Base-by-base conservation (phyloP, 2,329 filamentous ascomycete genomes). In the Lasiodiplodia hormozganensis region DNA sequence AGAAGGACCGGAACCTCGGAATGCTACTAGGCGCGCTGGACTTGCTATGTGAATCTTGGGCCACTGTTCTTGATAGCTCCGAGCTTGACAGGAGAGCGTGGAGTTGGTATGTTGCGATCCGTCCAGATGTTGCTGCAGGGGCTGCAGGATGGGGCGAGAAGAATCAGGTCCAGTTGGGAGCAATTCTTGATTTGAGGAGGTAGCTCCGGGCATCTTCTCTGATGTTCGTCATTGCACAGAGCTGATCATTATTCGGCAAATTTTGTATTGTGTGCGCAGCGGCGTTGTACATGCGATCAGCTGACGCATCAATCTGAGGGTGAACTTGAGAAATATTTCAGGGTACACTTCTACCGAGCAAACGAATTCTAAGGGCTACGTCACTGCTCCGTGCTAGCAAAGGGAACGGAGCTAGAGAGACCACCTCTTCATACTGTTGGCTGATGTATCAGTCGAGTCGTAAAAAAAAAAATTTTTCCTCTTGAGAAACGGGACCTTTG, bases 91-190 rank as follows among this genome's bases (percentile, higher is more conserved):
- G 85, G 70, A 86, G 89, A 69, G 92, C 92, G 21, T 96, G 93
- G 92, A 82, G 82, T 12, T 97, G 93, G 93, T 97, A 97, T 78
- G 83, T 91, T 1, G 85, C 87, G 25, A 88, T 94, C 23, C 84
- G 94, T 70, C 93, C 93, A 0, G 89, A 92, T 23, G 91, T 97
- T 2, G 89, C 92, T 69, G 81, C 85, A 68, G 94, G 93, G 0
- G 87, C 88, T 58, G 87, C 88, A 23, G 93, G 94, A 1, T 97
- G 93, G 93, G 93, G 93, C 34, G 91, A 90, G 14, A 96, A 95
- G 78, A 92, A 91, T 1, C 81, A 83, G 66, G 82, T 97, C 34
- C 88, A 84, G 72, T 77, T 96, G 43, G 81, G 82, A 16, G 88
- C 88, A 71, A 92, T 97, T 51, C 71, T 80, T 25, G 68, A 66